Percentiles rank a stretch among this genome's conserved stretches.
Evolutionary conservation across 176 grass and related monocot species (phyloP).

Genomic region (Phoenix roebelenii): DNA sequence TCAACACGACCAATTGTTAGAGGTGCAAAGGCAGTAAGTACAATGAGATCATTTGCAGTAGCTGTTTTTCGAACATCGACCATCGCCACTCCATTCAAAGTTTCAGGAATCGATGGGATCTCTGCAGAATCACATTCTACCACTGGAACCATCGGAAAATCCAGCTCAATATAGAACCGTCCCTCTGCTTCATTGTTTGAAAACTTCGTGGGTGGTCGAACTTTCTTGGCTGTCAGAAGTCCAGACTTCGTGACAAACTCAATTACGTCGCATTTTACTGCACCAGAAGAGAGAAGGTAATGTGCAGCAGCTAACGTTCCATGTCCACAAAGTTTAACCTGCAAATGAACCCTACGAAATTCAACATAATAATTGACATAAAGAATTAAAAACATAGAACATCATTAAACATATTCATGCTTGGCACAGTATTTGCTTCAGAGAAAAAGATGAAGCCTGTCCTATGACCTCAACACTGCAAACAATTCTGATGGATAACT

Average conservation of each 20-base stretch:
- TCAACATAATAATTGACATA: not conserved
- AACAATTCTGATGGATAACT: too few relatives aligned
- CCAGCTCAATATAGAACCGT: slow-evolving; percentile 50
- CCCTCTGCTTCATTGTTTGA: slow-evolving; percentile 1
- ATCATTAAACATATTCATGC: too few relatives aligned
- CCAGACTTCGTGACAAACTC: slow-evolving; percentile 62
- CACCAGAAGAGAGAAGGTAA: slow-evolving; percentile 38
- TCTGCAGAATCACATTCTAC: slow-evolving; percentile 25
- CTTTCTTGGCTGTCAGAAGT: slow-evolving; percentile 41
- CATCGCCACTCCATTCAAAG: slow-evolving; percentile 38
- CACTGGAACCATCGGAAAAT: slow-evolving; percentile 53
- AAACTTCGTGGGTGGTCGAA: slow-evolving; percentile 1
- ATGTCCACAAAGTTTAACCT: slow-evolving; percentile 47
- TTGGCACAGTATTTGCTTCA: too few relatives aligned
- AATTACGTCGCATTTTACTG: slow-evolving; percentile 23
- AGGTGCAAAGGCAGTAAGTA: slow-evolving; percentile 20
- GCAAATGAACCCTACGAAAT: not conserved
- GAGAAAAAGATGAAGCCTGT: too few relatives aligned
- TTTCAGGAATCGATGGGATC: slow-evolving; percentile 35
- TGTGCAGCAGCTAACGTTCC: slow-evolving; percentile 59
- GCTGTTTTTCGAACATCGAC: slow-evolving; percentile 47
- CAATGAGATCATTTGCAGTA: slow-evolving; percentile 34
- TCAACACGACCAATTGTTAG: too few relatives aligned
- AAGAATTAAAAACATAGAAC: too few relatives aligned
- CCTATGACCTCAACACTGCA: too few relatives aligned